phyloP scores from a whole-genome alignment of 2,329 filamentous ascomycete species.

The Pezicula radicicola region DNA sequence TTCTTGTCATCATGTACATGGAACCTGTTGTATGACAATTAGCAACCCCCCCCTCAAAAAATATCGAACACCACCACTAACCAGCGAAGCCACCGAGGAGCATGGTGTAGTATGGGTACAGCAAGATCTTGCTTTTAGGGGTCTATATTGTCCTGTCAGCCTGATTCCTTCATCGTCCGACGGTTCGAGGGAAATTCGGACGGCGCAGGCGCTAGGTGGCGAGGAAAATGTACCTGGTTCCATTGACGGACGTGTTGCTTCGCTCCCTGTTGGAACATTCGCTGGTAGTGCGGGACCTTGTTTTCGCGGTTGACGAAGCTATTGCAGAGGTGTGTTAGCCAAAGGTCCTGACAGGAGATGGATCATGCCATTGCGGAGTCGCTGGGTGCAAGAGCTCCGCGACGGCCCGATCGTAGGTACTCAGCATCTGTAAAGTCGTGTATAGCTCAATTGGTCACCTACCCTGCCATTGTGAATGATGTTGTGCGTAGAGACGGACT shows the following conservation, averaged over 20 bases:
- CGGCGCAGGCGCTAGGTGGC: background rate
- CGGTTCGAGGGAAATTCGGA: too few species aligned
- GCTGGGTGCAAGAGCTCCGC: background rate
- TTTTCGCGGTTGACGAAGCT: constrained; percentile 68
- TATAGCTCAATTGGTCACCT: constrained; percentile 10
- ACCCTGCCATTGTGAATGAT: constrained; percentile 29
- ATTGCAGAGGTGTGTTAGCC: constrained; percentile 16
- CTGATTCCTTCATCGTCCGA: background rate
- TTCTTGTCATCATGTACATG: constrained; percentile 72
- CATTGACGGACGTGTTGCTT: constrained; percentile 67
- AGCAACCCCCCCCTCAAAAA: background rate
- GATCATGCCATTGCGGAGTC: constrained; percentile 4
- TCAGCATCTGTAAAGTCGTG: background rate
- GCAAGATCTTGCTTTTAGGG: constrained; percentile 60
- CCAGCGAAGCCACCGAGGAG: constrained; percentile 61
- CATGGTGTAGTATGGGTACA: constrained; percentile 66
- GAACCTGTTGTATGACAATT: constrained; percentile 27
- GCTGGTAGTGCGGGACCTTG: constrained; percentile 73
- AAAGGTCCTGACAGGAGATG: constrained; percentile 1
- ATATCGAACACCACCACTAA: constrained; percentile 38
- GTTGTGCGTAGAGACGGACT: constrained; percentile 4
- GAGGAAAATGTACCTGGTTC: constrained; percentile 64
- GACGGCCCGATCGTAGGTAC: background rate
- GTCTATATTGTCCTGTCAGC: constrained; percentile 39
- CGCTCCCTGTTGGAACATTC: constrained; percentile 71